Evolutionary conservation across 768 basidiomycete genomes (phyloP).

Genomic region (Auriscalpium orientale): DNA sequence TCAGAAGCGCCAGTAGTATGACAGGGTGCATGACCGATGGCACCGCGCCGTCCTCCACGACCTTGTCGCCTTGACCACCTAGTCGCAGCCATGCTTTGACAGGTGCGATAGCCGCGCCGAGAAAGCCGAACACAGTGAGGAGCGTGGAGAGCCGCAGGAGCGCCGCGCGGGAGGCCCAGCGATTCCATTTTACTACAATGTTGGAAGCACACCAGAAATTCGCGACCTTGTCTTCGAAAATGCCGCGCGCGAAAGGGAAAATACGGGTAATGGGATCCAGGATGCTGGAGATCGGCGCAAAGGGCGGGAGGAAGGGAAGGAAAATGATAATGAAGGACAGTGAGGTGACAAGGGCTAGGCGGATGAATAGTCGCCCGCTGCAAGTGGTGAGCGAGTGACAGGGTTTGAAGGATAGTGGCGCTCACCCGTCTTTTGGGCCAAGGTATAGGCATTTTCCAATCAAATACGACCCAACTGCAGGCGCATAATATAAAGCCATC

Average conservation of each 20-base stretch:
- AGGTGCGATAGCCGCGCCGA: slow-evolving; percentile 47
- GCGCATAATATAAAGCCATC: slow-evolving; percentile 92
- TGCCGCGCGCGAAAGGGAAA: slow-evolving; percentile 85
- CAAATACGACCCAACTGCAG: slow-evolving; percentile 85
- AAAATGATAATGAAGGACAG: slow-evolving; percentile 65
- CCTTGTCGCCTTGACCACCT: slow-evolving; percentile 1
- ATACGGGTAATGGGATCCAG: slow-evolving; percentile 70
- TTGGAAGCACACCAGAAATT: slow-evolving; percentile 97
- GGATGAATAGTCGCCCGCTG: slow-evolving; percentile 48
- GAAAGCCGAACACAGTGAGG: slow-evolving; percentile 65
- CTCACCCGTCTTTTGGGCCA: slow-evolving; percentile 65
- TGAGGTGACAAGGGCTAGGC: slow-evolving; percentile 55
- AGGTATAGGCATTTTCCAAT: slow-evolving; percentile 84
- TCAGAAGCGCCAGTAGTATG: slow-evolving; percentile 73
- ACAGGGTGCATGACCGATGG: slow-evolving; percentile 55
- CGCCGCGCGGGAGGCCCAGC: slow-evolving; percentile 35
- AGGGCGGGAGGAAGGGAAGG: slow-evolving; percentile 70
- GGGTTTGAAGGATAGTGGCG: background rate
- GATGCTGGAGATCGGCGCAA: slow-evolving; percentile 39
- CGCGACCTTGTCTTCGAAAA: slow-evolving; percentile 94
- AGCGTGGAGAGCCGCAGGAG: slow-evolving; percentile 61
- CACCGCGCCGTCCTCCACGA: background rate
- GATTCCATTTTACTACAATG: slow-evolving; percentile 80
- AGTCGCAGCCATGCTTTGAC: slow-evolving; percentile 28
- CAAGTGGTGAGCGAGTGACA: background rate